phyloP scores from a whole-genome alignment of 2,329 filamentous ascomycete genomes.

The Ophiostoma sp. region DNA sequence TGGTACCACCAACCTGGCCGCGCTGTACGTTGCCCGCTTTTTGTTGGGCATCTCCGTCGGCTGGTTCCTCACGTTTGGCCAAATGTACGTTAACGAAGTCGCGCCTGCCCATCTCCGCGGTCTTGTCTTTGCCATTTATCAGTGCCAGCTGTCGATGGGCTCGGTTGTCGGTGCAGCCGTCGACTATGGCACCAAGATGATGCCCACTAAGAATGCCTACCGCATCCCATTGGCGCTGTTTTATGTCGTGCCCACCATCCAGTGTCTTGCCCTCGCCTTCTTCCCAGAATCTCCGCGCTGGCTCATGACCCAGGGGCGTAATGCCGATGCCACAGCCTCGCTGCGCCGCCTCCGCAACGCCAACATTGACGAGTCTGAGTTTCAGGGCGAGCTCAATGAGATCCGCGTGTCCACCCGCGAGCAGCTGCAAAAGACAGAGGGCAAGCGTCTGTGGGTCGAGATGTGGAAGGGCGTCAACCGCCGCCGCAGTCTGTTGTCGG shows the following conservation, averaged over 20 bases:
- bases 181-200: constrained; percentile 39
- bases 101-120: constrained; percentile 41
- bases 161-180: constrained; percentile 40
- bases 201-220: constrained; percentile 39
- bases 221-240: constrained; percentile 37
- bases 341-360: constrained; percentile 36
- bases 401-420: constrained; percentile 36
- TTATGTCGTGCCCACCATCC: constrained; percentile 38
- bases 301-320: constrained; percentile 41
- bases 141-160: constrained; percentile 37
- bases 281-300: constrained; percentile 44
- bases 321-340: constrained; percentile 36
- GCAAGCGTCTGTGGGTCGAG: constrained; percentile 37
- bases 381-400: constrained; percentile 38
- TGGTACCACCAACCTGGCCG: constrained; percentile 35
- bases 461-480: constrained; percentile 38
- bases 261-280: constrained; percentile 37
- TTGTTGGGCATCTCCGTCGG: constrained; percentile 40
- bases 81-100: constrained; percentile 42
- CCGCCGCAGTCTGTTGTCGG: constrained; percentile 36
- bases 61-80: constrained; percentile 41
- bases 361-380: constrained; percentile 34
- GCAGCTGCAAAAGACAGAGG: constrained; percentile 33
- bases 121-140: constrained; percentile 39
- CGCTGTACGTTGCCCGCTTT: constrained; percentile 37